Evolutionary conservation across 2,329 filamentous ascomycete genomes (phyloP), one percentile per base, ranked within the genome.

Genomic region (Pseudogymnoascus sp.): DNA sequence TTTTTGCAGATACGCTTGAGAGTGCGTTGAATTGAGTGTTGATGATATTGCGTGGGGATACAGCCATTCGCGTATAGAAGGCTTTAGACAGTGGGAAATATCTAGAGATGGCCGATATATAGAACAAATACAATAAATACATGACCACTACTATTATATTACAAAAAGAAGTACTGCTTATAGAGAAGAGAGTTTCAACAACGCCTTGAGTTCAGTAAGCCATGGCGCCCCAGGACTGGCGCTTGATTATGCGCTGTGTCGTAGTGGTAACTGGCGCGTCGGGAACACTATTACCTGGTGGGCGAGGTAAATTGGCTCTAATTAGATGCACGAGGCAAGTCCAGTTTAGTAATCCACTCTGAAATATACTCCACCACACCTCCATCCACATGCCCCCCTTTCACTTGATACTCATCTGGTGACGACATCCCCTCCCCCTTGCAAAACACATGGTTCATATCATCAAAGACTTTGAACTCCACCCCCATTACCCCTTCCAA

Each of bases 1-100:
- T 62, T 32, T 25, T 63, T 20, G 57, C 12, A 28, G 32, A 63
- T 5, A 57, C 60, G 8, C 39, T 63, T 18, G 22, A 63, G 39
- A 47, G 32, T 35, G 62, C 54, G 43, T 63, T 62, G 16, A 54
- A 32, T 12, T 54, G 28, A 54, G 16, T 32, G 11, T 30, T 32
- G 43, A n/a, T 11, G n/a, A 30, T 30, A 32, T 18, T n/a, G n/a
- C n/a, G n/a, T n/a, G n/a, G n/a, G n/a, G n/a, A n/a, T n/a, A n/a
- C n/a, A n/a, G n/a, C n/a, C n/a, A n/a, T n/a, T n/a, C n/a, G n/a
- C n/a, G n/a, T n/a, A n/a, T n/a, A n/a, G n/a, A n/a, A n/a, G n/a
- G n/a, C n/a, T n/a, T n/a, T n/a, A n/a, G n/a, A n/a, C n/a, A n/a
- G n/a, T n/a, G n/a, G n/a, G n/a, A n/a, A n/a, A n/a, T n/a, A n/a